Evolutionary conservation across 306 rosid genomes (phyloP).

Genomic region (Gynostemma pentaphyllum): DNA sequence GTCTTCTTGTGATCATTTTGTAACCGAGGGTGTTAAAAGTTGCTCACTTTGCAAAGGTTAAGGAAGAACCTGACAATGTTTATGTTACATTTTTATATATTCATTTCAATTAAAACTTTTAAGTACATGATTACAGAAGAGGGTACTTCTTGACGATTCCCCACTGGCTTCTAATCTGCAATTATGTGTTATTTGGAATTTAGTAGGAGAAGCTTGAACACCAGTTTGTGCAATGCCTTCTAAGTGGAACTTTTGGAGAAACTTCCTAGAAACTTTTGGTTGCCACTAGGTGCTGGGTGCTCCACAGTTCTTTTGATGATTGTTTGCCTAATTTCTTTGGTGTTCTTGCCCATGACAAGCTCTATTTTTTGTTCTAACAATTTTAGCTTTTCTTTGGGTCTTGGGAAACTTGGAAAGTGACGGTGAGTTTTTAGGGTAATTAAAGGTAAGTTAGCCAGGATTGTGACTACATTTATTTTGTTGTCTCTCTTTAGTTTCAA

Average conservation of each 20-base stretch:
- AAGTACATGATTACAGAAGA: not conserved
- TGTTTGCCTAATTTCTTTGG: not conserved
- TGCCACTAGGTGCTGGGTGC: not conserved
- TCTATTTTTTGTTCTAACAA: not conserved
- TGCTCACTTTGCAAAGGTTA: constrained; percentile 77
- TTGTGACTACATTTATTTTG: not conserved
- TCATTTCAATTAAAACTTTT: not conserved
- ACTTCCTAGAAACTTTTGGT: not conserved
- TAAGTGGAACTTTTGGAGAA: not conserved
- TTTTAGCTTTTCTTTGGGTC: not conserved
- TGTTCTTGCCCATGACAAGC: not conserved
- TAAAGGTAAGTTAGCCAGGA: not conserved
- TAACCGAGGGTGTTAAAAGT: constrained; percentile 36
- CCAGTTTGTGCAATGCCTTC: not conserved
- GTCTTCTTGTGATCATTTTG: constrained; percentile 48
- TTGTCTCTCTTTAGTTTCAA: not conserved
- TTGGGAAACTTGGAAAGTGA: not conserved
- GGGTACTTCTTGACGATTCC: not conserved
- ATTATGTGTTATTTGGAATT: not conserved
- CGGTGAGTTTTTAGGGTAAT: not conserved
- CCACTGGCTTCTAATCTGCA: not conserved
- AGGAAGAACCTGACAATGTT: not conserved
- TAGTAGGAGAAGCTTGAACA: not conserved
- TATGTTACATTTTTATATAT: not conserved
- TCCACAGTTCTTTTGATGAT: not conserved